Evolutionary conservation across 2,329 filamentous ascomycete genomes (phyloP), one percentile per base, ranked within the genome.

Genomic region (Nectriaceae sp.): DNA sequence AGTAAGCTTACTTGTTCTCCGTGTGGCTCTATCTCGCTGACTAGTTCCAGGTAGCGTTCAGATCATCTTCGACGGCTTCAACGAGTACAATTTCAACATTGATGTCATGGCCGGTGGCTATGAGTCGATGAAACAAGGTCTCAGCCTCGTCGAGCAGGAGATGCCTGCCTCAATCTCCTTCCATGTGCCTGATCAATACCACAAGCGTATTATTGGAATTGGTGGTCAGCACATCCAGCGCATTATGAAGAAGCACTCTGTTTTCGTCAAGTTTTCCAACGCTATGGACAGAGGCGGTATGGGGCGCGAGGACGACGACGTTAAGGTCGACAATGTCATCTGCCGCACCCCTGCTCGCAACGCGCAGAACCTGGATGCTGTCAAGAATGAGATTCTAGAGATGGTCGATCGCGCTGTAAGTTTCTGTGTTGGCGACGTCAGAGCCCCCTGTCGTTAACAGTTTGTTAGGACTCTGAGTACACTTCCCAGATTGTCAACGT

Each of bases 171-270:
- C 94, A 10, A 97, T 99, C 65, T 97, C 94, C 1, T 99, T 99
- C 79, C 94, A 99, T 65, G 94, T 99, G 21, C 94, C 94, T 3
- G 94, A 99, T 64, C 94, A 97, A 71, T 99, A 99, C 68, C 94
- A 99, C 73, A 99, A 99, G 76, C 91, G 94, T 41, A 99, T 99
- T 65, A 99, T 99, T 55, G 94, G 94, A 44, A 97, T 99, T 62
- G 94, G 94, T 52, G 94, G 94, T 10, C 93, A 97, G 68, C 94
- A 99, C 66, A 99, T 99, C 59, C 94, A 99, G 71, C 90, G 93
- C 46, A 97, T 99, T 75, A 99, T 99, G 94, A 97, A 99, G 78
- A 97, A 97, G 74, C 96, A 99, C 72, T 97, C 94, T 0, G 94
- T 99, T 59, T 99, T 99, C 63, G 94, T 99, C 75, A 99, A 99